phyloP scores from a whole-genome alignment of 176 grass and related monocot species.

The Saccharum spontaneum region DNA sequence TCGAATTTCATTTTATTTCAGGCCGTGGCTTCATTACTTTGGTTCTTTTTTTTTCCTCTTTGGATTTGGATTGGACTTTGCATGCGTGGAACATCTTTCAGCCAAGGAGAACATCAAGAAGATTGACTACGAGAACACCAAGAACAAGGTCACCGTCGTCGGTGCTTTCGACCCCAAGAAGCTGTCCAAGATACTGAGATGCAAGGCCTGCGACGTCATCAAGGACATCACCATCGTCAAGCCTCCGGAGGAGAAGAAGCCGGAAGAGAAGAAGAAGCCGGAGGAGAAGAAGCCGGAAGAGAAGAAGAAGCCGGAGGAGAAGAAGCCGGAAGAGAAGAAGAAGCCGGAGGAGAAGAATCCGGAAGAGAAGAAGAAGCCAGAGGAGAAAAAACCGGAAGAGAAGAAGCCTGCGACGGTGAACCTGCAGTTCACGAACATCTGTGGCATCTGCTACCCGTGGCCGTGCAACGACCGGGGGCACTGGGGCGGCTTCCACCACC shows the following conservation, averaged over 20 bases:
- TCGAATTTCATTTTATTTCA: not conserved
- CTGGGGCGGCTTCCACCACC: not conserved
- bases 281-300: not conserved
- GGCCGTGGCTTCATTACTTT: not conserved
- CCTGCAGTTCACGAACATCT: conserved; percentile 32
- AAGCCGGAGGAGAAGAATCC: too few relatives aligned
- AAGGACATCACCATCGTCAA: conserved; percentile 7
- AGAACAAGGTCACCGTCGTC: conserved; percentile 29
- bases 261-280: not conserved
- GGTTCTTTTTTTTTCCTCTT: not conserved
- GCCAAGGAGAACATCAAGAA: conserved; percentile 41
- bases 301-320: not conserved
- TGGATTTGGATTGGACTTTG: not conserved
- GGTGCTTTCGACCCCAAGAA: conserved; percentile 35
- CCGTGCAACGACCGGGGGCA: conserved; percentile 50
- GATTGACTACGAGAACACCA: conserved; percentile 27
- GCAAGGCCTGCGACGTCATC: too few relatives aligned
- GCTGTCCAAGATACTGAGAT: too few relatives aligned
- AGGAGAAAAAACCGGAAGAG: not conserved
- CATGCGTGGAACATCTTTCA: not conserved
- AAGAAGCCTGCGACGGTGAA: conserved; percentile 50
- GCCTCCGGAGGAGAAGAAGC: not conserved
- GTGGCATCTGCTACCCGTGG: conserved; percentile 52
- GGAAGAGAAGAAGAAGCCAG: not conserved
- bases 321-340: conserved; percentile 21